Conservation (phyloP, 208 protist genomes). For the Porcisia deanei region DNA sequence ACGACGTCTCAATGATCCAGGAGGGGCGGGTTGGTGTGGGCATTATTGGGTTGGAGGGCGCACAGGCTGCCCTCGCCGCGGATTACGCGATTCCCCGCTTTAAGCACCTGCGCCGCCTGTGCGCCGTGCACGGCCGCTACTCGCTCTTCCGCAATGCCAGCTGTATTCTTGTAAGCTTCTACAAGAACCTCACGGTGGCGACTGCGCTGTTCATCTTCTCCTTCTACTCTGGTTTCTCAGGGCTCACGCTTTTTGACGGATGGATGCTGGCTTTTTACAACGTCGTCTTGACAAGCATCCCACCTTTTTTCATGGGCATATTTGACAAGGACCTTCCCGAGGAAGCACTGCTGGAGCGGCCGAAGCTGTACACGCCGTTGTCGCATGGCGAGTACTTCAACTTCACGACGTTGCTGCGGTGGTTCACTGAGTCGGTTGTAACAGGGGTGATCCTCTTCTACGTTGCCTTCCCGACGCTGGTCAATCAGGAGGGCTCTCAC, state of each 20-base stretch:
- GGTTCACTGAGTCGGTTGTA: slow-evolving; percentile 59
- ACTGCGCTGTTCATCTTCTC: slow-evolving; percentile 91
- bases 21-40: slow-evolving; percentile 95
- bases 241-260: slow-evolving; percentile 85
- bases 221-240: slow-evolving; percentile 91
- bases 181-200: slow-evolving; percentile 96
- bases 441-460: slow-evolving; percentile 76
- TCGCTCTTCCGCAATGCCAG: slow-evolving; percentile 92
- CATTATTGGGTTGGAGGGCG: slow-evolving; percentile 96
- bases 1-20: slow-evolving; percentile 98
- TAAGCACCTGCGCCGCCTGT: slow-evolving; percentile 90
- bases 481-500: slow-evolving; percentile 24
- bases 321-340: slow-evolving; percentile 93
- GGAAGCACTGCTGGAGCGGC: slow-evolving; percentile 56
- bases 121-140: slow-evolving; percentile 96
- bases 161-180: slow-evolving; percentile 96
- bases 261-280: slow-evolving; percentile 93
- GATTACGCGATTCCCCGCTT: slow-evolving; percentile 97
- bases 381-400: slow-evolving; percentile 84
- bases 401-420: slow-evolving; percentile 38
- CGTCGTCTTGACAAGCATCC: slow-evolving; percentile 83
- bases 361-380: slow-evolving; percentile 75
- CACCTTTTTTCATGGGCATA: slow-evolving; percentile 90
- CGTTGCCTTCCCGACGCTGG: slow-evolving; percentile 50
- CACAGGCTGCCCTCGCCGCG: slow-evolving; percentile 92